These are phyloP conservation scores for Haplographium delicatum DNA, from an alignment of 495 filamentous ascomycete genomes.

Conservation along the genomic window DNA sequence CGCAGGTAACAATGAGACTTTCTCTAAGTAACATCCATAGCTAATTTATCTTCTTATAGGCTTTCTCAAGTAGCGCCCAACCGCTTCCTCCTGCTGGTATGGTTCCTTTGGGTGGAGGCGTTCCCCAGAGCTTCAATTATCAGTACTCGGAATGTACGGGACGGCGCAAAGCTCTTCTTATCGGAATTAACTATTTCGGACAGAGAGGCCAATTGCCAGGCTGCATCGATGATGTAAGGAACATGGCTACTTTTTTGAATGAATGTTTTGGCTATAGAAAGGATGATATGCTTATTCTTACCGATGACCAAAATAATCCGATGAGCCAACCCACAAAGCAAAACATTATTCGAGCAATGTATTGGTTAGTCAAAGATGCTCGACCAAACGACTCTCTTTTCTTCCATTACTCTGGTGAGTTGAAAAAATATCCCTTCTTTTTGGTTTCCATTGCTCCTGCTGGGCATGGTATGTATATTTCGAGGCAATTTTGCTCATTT, in stretches of 20 bases:
- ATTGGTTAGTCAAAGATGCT: conserved; percentile 96
- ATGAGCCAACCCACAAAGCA: conserved; percentile 96
- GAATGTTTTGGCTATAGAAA: conserved; percentile 88
- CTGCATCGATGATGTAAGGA: conserved; percentile 98
- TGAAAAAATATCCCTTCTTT: conserved; percentile 24
- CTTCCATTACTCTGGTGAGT: conserved; percentile 96
- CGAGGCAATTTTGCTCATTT: too few relatives aligned
- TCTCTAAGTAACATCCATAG: too few relatives aligned
- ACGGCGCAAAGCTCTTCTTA: conserved; percentile 83
- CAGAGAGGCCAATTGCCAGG: conserved; percentile 88
- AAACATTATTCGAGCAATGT: conserved; percentile 95
- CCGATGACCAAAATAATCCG: conserved; percentile 96
- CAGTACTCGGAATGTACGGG: conserved; percentile 92
- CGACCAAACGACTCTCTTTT: conserved; percentile 92
- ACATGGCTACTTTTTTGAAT: conserved; percentile 90
- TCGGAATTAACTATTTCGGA: conserved; percentile 97
- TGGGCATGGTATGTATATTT: too few relatives aligned
- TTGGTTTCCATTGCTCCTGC: conserved; percentile 5
- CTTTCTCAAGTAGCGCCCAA: too few relatives aligned
- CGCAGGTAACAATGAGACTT: too few relatives aligned
- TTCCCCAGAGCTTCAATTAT: conserved; percentile 72
- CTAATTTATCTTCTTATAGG: too few relatives aligned
- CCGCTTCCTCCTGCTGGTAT: conserved; percentile 54
- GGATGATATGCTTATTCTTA: conserved; percentile 97
- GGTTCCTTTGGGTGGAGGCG: conserved; percentile 71